Base-by-base conservation (phyloP, 441 rosid species). In the Kokia cookei region DNA sequence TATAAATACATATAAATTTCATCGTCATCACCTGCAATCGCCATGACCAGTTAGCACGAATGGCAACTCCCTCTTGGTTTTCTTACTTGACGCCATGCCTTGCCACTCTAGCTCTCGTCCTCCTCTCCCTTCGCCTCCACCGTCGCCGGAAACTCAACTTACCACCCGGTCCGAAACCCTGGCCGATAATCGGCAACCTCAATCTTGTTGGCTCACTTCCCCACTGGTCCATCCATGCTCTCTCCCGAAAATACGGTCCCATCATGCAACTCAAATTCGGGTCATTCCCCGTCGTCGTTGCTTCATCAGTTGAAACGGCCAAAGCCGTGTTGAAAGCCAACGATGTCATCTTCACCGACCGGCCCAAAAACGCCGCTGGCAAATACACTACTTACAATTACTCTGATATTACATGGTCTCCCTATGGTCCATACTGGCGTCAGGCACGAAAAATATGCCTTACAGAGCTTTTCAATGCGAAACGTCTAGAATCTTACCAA, bases 341-440 rank as follows among this genome's bases (percentile, higher is more conserved):
- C 4, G 88, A 86, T 19, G 32, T 64, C 5, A 1, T n/a, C 32
- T 81, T 86, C n/a, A 80, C 82, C 1, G 60, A 47, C 61, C 76
- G 88, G 26, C 85, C 90, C n/a, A 59, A 66, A 43, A 54, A 19
- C 0, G 85, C 85, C 1, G 80, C 86, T 1, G 86, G 85, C n/a
- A 83, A 84, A 60, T 79, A 84, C 83, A 84, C 84, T 1, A 76
- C 85, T 24, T 84, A 80, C 75, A 78, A 83, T 67, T 77, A 80
- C 74, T 76, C 80, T 3, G 73, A 82, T 51, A 79, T 84, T 70
- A 79, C 82, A 0, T 84, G 90, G 90, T 74, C 88, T 0, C 84
- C 84, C 2, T 83, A 84, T 11, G 90, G 90, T 0, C 80, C 86
- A 0, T 82, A 84, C 64, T 86, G 86, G 86, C 82, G 85, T 1